These are phyloP conservation scores for Alternaria infectoria DNA, from an alignment of 2,329 filamentous ascomycete genomes.

Conservation along the genomic window DNA sequence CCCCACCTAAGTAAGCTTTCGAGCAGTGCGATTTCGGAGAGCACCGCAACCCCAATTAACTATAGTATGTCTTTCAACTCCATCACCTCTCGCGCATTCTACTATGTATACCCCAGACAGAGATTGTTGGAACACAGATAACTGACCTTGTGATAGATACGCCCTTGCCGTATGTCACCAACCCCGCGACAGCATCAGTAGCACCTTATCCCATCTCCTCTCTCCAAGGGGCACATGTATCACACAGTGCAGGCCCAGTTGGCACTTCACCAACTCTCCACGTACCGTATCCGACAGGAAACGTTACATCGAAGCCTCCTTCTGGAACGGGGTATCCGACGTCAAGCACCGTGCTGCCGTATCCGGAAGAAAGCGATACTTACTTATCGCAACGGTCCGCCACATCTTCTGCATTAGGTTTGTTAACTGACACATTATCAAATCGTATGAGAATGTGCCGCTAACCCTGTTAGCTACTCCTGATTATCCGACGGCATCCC, in stretches of 20 bases:
- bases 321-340: not conserved
- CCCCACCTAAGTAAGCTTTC: not conserved
- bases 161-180: not conserved
- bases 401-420: not conserved
- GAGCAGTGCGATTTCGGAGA: not conserved
- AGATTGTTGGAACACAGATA: not conserved
- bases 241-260: not conserved
- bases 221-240: not conserved
- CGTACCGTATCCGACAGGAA: not conserved
- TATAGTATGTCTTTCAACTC: not conserved
- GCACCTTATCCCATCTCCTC: not conserved
- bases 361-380: not conserved
- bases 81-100: not conserved
- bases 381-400: not conserved
- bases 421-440: not conserved
- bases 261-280: not conserved
- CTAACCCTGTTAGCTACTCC: not conserved
- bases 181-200: not conserved
- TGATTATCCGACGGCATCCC: not conserved
- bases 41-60: not conserved
- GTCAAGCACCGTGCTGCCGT: not conserved
- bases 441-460: not conserved
- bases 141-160: not conserved
- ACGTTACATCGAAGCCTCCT: not conserved
- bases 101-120: not conserved